phyloP scores from a whole-genome alignment of 192 early-diverging fungal species.

The Coemansia sp. region DNA sequence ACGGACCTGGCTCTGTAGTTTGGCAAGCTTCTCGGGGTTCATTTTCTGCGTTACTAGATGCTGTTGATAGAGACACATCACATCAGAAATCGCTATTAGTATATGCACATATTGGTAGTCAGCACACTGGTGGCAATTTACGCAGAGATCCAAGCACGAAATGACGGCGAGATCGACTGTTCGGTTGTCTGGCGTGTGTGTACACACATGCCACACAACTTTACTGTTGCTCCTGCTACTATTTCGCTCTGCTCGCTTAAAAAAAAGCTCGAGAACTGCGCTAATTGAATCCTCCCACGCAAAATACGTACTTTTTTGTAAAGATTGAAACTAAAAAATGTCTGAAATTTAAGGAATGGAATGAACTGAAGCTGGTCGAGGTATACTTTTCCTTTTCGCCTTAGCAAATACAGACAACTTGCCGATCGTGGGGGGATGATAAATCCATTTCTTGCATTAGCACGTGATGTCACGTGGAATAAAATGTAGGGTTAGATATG shows the following conservation, averaged over 20 bases:
- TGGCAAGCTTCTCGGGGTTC: conserved; percentile 91
- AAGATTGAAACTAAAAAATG: background rate
- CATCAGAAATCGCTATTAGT: background rate
- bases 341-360: background rate
- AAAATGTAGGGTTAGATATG: conserved; percentile 16
- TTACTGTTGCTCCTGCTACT: background rate
- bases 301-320: background rate
- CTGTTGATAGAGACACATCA: background rate
- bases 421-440: background rate
- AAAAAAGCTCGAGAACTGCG: background rate
- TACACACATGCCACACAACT: background rate
- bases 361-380: background rate
- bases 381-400: too few relatives aligned
- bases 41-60: conserved; percentile 38
- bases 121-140: background rate
- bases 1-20: conserved; percentile 86
- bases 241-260: background rate
- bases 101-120: background rate
- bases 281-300: background rate
- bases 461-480: conserved; percentile 4
- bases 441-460: background rate
- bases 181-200: background rate
- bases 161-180: background rate
- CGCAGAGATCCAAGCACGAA: background rate
- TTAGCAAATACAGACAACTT: background rate